These are phyloP conservation scores for Capsella bursapastoris DNA, from an alignment of 345 rosid species.

Conservation along the genomic window DNA sequence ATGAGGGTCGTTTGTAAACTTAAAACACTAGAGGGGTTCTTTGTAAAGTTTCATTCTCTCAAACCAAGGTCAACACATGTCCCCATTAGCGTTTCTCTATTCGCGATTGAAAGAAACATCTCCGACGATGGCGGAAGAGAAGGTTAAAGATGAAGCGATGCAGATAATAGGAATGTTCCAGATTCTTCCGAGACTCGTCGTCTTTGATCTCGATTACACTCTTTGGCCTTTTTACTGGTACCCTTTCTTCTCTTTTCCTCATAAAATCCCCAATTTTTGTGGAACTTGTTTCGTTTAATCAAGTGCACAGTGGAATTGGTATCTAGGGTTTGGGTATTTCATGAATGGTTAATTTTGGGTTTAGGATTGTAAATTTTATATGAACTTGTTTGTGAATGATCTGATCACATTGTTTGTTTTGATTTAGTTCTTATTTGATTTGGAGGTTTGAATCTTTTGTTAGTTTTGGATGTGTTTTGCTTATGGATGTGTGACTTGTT, in stretches of 20 bases:
- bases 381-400: too few species aligned
- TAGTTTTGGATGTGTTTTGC: neutral
- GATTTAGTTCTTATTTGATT: too few species aligned
- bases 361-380: neutral
- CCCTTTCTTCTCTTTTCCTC: neutral
- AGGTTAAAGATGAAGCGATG: conserved; percentile 63
- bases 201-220: conserved; percentile 86
- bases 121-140: conserved; percentile 57
- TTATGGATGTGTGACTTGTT: neutral
- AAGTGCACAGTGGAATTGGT: neutral
- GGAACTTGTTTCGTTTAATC: neutral
- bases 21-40: too few species aligned
- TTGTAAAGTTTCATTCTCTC: too few species aligned
- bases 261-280: neutral
- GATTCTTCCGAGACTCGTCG: conserved; percentile 65
- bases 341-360: neutral
- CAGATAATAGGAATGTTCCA: conserved; percentile 63
- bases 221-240: conserved; percentile 94
- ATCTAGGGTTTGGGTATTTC: neutral
- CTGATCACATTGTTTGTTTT: neutral
- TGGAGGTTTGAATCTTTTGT: neutral
- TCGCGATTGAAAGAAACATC: neutral
- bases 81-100: neutral
- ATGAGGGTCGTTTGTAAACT: too few species aligned
- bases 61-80: neutral